Conservation (phyloP, 1,284 basidiomycete species). For the Ustilago sp. region DNA sequence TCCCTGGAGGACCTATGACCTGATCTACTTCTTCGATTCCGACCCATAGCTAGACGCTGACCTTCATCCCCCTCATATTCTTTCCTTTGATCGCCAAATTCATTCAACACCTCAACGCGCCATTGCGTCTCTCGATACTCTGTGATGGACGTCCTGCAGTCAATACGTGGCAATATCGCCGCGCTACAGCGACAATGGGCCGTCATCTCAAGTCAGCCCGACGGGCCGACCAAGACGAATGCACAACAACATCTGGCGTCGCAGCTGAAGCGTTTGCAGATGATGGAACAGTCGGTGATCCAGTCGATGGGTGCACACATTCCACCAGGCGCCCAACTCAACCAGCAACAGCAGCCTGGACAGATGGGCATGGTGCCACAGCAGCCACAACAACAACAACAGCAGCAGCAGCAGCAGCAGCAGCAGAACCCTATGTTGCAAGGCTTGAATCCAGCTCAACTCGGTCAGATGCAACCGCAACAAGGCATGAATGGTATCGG, state of each 20-base stretch:
- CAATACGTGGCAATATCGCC: constrained; percentile 56
- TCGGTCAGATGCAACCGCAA: constrained; percentile 29
- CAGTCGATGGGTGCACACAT: constrained; percentile 48
- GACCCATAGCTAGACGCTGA: constrained; percentile 10
- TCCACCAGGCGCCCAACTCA: constrained; percentile 38
- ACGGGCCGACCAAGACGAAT: constrained; percentile 57
- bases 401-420: constrained; percentile 13
- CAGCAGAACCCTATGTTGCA: constrained; percentile 32
- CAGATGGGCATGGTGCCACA: constrained; percentile 30
- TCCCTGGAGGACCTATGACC: constrained; percentile 2
- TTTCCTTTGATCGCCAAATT: not conserved
- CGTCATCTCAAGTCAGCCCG: constrained; percentile 55
- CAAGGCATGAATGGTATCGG: constrained; percentile 27
- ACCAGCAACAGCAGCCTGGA: constrained; percentile 30
- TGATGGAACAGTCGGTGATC: constrained; percentile 49
- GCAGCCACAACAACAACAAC: constrained; percentile 14
- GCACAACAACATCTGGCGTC: constrained; percentile 56
- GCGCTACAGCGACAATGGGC: constrained; percentile 65
- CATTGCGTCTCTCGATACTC: not conserved
- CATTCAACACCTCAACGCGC: constrained; percentile 4
- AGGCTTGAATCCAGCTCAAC: constrained; percentile 26
- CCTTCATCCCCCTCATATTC: not conserved
- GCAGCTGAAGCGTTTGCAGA: constrained; percentile 59
- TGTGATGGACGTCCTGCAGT: constrained; percentile 33
- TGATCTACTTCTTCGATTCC: not conserved